Evolutionary conservation across 169 alveolate genomes (phyloP).

Genomic region (Miamiensis avidus): DNA sequence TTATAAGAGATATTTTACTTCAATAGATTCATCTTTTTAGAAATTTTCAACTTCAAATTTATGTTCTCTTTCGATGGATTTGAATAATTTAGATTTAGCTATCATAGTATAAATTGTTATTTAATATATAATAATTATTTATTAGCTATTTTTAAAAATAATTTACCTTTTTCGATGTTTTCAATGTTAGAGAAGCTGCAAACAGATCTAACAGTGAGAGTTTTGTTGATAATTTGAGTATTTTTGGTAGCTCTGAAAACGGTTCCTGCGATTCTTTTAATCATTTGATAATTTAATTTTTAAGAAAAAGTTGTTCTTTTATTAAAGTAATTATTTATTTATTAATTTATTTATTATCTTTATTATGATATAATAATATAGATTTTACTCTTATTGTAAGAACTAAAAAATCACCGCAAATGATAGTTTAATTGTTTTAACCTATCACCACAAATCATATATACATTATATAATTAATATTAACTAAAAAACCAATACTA

Average conservation of each 20-base stretch:
- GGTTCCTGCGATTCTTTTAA: background rate
- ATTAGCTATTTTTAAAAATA: background rate
- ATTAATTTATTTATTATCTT: too few species aligned
- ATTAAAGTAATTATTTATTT: background rate
- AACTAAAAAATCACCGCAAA: background rate
- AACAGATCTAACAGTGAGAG: background rate
- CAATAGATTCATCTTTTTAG: conserved; percentile 23
- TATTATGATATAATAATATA: background rate
- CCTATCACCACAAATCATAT: too few species aligned
- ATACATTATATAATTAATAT: too few species aligned
- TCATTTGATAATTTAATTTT: background rate
- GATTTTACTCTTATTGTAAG: too few species aligned
- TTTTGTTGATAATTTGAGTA: background rate
- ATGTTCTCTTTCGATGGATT: conserved; percentile 37
- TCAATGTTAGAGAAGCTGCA: background rate
- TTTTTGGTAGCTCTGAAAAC: background rate
- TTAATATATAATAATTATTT: too few species aligned
- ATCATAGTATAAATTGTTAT: background rate
- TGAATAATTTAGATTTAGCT: conserved; percentile 34
- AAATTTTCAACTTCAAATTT: conserved; percentile 40
- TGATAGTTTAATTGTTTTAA: background rate
- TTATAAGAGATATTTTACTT: conserved; percentile 21
- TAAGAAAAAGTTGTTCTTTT: too few species aligned
- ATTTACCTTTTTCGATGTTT: background rate
- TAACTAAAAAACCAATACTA: too few species aligned